phyloP scores from a whole-genome alignment of 148 eudicot genomes.

The Cornus florida region DNA sequence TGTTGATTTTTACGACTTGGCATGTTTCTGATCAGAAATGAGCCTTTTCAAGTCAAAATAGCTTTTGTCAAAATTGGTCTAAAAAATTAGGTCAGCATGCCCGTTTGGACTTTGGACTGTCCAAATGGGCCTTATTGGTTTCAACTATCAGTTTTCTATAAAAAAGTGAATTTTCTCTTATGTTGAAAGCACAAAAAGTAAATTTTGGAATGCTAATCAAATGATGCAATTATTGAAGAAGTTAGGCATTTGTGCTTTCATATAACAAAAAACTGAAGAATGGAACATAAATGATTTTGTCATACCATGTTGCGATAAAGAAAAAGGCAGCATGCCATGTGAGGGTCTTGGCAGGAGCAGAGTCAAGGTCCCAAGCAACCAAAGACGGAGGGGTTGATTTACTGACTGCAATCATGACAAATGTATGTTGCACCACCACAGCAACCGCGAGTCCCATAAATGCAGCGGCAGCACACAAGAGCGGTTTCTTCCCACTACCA shows the following conservation, averaged over 20 bases:
- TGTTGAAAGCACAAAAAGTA: background rate
- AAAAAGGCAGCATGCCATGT: conserved; percentile 84
- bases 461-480: conserved; percentile 34
- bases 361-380: conserved; percentile 60
- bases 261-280: too few species aligned
- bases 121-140: too few species aligned
- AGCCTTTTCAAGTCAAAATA: too few species aligned
- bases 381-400: conserved; percentile 53
- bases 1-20: too few species aligned
- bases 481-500: conserved; percentile 39
- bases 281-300: background rate
- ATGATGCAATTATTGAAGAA: too few species aligned
- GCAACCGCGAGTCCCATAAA: conserved; percentile 45
- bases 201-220: background rate
- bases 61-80: too few species aligned
- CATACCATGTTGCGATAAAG: conserved; percentile 86
- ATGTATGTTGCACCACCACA: conserved; percentile 49
- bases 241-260: too few species aligned
- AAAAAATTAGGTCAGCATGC: too few species aligned
- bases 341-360: conserved; percentile 45
- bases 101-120: too few species aligned
- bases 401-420: conserved; percentile 54
- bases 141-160: too few species aligned
- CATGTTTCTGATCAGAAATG: too few species aligned
- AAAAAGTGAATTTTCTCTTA: too few species aligned